phyloP scores from a whole-genome alignment of 1,284 basidiomycete species.

The Ceratobasidium papillatum region DNA sequence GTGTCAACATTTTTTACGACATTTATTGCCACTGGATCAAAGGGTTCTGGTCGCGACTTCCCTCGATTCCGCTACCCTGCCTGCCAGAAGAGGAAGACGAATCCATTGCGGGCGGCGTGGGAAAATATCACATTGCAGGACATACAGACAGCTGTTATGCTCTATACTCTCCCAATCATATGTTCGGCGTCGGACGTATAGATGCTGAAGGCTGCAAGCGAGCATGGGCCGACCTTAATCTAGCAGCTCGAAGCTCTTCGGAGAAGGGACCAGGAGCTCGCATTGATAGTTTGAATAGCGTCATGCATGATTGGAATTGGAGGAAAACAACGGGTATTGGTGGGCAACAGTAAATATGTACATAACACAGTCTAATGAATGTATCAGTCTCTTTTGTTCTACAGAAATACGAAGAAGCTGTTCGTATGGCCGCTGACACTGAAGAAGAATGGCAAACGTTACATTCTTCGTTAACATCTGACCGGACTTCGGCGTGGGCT shows the following conservation, averaged over 20 bases:
- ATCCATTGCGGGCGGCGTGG: not conserved
- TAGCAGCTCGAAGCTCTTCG: not conserved
- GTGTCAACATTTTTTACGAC: not conserved
- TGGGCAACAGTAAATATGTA: not conserved
- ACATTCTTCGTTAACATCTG: not conserved
- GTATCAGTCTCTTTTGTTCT: not conserved
- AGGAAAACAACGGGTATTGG: not conserved
- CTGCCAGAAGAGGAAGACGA: not conserved
- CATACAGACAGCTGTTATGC: not conserved
- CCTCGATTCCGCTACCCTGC: not conserved
- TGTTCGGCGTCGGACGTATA: not conserved
- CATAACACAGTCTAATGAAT: not conserved
- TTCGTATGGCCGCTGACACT: not conserved
- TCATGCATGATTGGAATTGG: conserved; percentile 24
- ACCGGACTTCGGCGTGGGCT: not conserved
- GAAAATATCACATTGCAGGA: conserved; percentile 9
- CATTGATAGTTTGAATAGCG: not conserved
- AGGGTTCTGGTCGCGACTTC: not conserved
- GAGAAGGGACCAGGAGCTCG: conserved; percentile 7
- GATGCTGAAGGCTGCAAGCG: conserved; percentile 6
- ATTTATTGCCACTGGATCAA: conserved; percentile 7
- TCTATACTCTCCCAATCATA: not conserved
- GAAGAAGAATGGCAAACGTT: not conserved
- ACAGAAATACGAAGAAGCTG: not conserved
- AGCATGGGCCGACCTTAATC: conserved; percentile 14